Base-by-base conservation (phyloP, 257 asterid species). In the Solanum etuberosum region DNA sequence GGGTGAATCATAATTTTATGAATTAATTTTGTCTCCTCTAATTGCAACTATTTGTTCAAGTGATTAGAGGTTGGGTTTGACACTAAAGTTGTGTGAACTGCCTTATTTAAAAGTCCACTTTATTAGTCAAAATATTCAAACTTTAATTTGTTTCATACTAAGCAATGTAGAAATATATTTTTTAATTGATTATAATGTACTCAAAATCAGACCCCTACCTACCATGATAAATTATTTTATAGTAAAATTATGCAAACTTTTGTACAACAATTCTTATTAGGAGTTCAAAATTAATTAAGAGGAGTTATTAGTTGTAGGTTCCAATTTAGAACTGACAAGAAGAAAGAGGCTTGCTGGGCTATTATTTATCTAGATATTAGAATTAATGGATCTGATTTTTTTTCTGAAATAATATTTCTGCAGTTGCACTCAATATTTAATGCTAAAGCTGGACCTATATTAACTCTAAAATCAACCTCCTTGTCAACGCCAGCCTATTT, bases 381-480 rank as follows among this genome's bases (percentile, higher is more conserved):
- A 78, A 7, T 43, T 25, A 27, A 78, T 27, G 42, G 6, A 51
- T 80, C 85, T 46, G 67, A 46, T 27, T 77, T 51, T 48, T 46
- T 54, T 77, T 78, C 81, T 73, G 81, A 21, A 73, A 73, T 73
- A 11, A 35, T 37, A 74, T 72, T 74, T 74, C 67, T 48, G 85
- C 29, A 81, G 68, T 80, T 80, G n/a, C 67, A 46, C 85, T 80
- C 85, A 80, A 46, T 80, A 61, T 46, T 80, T 48, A 46, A 80
- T 80, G 85, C 85, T 46, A 80, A 80, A 80, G 85, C 67, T 46
- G 85, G 85, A 80, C 85, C 85, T 46, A 80, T 46, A 46, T 29
- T 78, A 48, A 48, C 85, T 46, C 68, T 46, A 80, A 81, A 48
- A 48, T 81, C 68, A 81, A 48, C 67, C 85, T 48, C 40, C 85